phyloP scores from a whole-genome alignment of 1,139 yeast species.

The Meyerozyma athensensis region DNA sequence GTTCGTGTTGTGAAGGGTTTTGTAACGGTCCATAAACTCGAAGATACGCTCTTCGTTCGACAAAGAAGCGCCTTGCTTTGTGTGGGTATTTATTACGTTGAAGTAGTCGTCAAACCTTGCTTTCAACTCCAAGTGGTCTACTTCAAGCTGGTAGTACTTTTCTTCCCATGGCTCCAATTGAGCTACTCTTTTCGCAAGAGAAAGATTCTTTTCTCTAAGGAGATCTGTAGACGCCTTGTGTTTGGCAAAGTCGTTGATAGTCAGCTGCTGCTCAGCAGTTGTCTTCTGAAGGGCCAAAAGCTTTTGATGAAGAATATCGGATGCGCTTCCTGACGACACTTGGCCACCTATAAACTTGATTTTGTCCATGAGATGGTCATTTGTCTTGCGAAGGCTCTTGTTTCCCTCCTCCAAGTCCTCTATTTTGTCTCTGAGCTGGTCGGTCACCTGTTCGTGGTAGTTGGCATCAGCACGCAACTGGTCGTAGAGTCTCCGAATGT shows the following conservation, averaged over 20 bases:
- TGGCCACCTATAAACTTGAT: constrained; percentile 9
- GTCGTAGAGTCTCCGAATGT: constrained; percentile 22
- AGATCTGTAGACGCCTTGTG: constrained; percentile 37
- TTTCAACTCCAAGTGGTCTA: constrained; percentile 47
- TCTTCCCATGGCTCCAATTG: constrained; percentile 42
- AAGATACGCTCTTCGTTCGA: constrained; percentile 19
- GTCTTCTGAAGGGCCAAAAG: constrained; percentile 27
- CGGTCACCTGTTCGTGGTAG: constrained; percentile 24
- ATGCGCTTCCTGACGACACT: constrained; percentile 13
- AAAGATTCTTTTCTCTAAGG: constrained; percentile 33
- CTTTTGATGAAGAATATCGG: constrained; percentile 25
- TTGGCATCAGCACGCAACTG: constrained; percentile 30
- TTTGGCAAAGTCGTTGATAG: constrained; percentile 27
- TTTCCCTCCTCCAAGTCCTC: constrained; percentile 18
- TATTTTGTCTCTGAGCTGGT: constrained; percentile 26
- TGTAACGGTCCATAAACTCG: constrained; percentile 30
- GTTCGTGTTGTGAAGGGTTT: constrained; percentile 34
- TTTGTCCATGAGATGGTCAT: constrained; percentile 51
- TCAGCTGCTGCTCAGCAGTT: constrained; percentile 29
- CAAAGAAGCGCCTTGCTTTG: constrained; percentile 18
- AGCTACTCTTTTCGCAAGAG: constrained; percentile 32
- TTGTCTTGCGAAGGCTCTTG: constrained; percentile 22
- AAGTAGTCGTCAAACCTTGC: constrained; percentile 35
- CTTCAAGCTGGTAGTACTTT: constrained; percentile 45
- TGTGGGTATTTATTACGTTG: constrained; percentile 21